Base-by-base conservation (phyloP, 2,329 filamentous ascomycete species). In the Colletotrichum falcatum region DNA sequence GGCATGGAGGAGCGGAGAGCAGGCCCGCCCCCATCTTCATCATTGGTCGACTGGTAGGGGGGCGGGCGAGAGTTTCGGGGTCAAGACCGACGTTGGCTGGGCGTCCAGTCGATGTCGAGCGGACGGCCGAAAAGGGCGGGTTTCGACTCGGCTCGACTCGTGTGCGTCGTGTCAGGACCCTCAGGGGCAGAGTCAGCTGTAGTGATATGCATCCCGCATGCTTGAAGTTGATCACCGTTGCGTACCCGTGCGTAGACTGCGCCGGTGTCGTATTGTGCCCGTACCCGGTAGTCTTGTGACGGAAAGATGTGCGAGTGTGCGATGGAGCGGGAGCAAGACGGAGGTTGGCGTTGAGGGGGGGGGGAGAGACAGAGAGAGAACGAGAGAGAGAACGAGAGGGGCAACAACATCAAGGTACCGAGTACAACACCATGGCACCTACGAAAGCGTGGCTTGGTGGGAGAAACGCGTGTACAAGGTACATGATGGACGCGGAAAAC, bases 191-290 rank as follows among this genome's bases (percentile, higher is more conserved):
- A 35, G 48, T 35, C 49, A 42, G 35, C 67, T 58, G 63, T 63
- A n/a, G n/a, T n/a, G n/a, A n/a, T n/a, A 67, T 56, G 62, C 63
- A 56, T 42, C 63, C 67, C 67, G 67, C 67, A 67, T 44, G 44
- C 16, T 55, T 65, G 61, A 23, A 48, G 2, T 39, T 28, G 48
- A 69, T 65, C 61, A 64, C 46, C 39, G 23, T 12, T 35, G 37
- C 55, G 28, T 44, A 5, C 23, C 63, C 46, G 16, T 48, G 46
- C 8, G 20, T 12, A 2, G 0, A n/a, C 20, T 26, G 46, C 12
- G 11, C 11, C 1, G 5, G 46, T 3, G 42, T n/a, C 42, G 9
- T 11, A 46, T 12, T 46, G 42, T n/a, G 42, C 9, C 7, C 42
- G 42, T n/a, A 44, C 18, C n/a, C 5, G 8, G 20, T 46, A 46